These are phyloP conservation scores for Dissoconium aciculare DNA, from an alignment of 2,329 filamentous ascomycete genomes.

Conservation along the genomic window DNA sequence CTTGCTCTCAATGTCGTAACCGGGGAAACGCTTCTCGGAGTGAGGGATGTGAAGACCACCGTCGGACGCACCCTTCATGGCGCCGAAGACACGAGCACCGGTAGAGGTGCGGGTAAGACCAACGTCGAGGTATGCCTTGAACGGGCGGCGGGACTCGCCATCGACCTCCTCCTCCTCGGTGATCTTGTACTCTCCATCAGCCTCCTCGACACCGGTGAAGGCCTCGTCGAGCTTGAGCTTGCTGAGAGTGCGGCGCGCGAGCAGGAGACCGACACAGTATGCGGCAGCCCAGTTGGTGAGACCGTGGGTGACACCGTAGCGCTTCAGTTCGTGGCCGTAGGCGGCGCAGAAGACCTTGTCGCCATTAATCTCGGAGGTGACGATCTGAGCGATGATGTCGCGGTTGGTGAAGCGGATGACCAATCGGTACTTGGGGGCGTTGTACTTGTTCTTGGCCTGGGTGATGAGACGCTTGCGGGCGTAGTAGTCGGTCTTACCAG, in stretches of 20 bases:
- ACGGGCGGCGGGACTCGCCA: slow-evolving; percentile 78
- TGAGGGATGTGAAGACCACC: slow-evolving; percentile 94
- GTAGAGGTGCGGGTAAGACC: slow-evolving; percentile 95
- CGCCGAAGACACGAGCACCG: slow-evolving; percentile 96
- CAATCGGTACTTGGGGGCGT: slow-evolving; percentile 98
- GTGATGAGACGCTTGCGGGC: slow-evolving; percentile 98
- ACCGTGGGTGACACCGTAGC: slow-evolving; percentile 95
- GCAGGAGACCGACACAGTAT: slow-evolving; percentile 90
- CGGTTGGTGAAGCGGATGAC: slow-evolving; percentile 74
- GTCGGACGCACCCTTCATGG: slow-evolving; percentile 99
- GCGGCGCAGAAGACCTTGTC: slow-evolving; percentile 92
- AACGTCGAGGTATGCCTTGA: slow-evolving; percentile 98
- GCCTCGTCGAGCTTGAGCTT: slow-evolving; percentile 91
- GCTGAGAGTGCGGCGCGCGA: slow-evolving; percentile 90
- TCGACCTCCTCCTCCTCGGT: slow-evolving; percentile 89
- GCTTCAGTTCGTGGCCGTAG: slow-evolving; percentile 94
- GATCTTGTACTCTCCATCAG: slow-evolving; percentile 87
- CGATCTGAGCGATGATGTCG: slow-evolving; percentile 97
- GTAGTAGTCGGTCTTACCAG: slow-evolving; percentile 99
- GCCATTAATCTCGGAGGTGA: slow-evolving; percentile 87
- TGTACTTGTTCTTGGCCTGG: slow-evolving; percentile 99
- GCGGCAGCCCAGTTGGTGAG: slow-evolving; percentile 99
- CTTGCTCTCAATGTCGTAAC: slow-evolving; percentile 93
- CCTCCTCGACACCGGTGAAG: slow-evolving; percentile 92
- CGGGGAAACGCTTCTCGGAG: slow-evolving; percentile 99